Conservation (phyloP, 306 rosid genomes). For the Pyrus pyrifolia region DNA sequence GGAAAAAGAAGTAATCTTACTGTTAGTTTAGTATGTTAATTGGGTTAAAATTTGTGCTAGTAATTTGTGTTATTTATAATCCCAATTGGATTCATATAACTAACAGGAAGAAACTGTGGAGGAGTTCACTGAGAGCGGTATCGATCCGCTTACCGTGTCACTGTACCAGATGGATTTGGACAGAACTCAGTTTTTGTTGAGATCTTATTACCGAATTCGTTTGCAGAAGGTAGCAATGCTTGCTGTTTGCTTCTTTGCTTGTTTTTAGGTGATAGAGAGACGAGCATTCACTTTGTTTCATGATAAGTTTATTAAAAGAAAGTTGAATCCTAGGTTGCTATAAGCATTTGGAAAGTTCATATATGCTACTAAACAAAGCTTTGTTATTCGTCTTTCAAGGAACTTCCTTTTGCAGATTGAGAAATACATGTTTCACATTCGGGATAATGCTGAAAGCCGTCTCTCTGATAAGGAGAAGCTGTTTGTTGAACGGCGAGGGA, state of each 20-base stretch:
- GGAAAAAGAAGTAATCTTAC: not conserved
- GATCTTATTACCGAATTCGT: constrained; percentile 83
- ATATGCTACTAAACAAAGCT: not conserved
- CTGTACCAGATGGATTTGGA: constrained; percentile 97
- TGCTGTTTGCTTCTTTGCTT: not conserved
- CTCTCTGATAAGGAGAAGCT: constrained; percentile 65
- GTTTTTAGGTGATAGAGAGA: not conserved
- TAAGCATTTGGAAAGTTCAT: not conserved
- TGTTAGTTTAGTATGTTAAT: too few relatives aligned
- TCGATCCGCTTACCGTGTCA: constrained; percentile 67
- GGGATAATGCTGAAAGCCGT: constrained; percentile 49
- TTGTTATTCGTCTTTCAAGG: not conserved
- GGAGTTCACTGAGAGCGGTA: constrained; percentile 41
- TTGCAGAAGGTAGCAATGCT: constrained; percentile 61
- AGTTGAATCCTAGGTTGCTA: not conserved
- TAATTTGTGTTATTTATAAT: not conserved
- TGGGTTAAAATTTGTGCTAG: not conserved
- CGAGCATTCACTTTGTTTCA: not conserved
- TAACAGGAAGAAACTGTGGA: constrained; percentile 82
- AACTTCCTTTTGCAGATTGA: constrained; percentile 55
- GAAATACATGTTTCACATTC: constrained; percentile 67
- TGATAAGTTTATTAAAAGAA: not conserved
- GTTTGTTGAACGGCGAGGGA: constrained; percentile 54
- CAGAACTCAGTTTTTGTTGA: constrained; percentile 66
- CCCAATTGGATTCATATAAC: not conserved